Conservation (phyloP, 441 rosid species). For the Biscutella auriculata region DNA sequence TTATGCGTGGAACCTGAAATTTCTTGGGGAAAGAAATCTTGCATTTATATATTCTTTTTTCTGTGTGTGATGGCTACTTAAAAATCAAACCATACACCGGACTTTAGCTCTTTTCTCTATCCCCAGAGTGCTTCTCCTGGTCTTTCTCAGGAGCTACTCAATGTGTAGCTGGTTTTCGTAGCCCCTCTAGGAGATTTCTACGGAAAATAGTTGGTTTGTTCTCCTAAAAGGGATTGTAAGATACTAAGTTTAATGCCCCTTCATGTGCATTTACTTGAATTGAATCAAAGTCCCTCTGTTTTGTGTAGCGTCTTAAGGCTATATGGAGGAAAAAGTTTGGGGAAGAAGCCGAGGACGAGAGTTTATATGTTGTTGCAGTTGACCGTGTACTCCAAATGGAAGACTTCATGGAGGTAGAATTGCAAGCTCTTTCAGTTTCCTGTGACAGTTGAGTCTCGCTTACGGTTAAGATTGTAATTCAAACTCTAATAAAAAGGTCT, state of each 20-base stretch:
- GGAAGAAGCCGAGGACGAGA: slow-evolving; percentile 45
- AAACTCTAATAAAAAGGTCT: background rate
- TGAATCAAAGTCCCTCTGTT: slow-evolving; percentile 1
- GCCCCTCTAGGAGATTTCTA: background rate
- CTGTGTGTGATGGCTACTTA: too few relatives aligned
- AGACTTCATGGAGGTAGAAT: slow-evolving; percentile 72
- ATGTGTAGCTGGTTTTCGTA: background rate
- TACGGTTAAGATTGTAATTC: slow-evolving; percentile 1
- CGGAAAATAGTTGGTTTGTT: background rate
- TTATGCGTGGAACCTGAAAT: background rate
- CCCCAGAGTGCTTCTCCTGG: background rate
- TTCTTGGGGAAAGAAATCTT: too few relatives aligned
- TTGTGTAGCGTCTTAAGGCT: slow-evolving; percentile 44
- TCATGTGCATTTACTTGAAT: background rate
- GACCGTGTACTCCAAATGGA: slow-evolving; percentile 75
- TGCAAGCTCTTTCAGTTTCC: background rate
- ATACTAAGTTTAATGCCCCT: background rate
- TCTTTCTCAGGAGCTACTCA: background rate
- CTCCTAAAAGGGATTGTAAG: background rate
- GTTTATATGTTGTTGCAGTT: slow-evolving; percentile 42
- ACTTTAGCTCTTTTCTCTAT: background rate
- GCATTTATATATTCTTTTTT: too few relatives aligned
- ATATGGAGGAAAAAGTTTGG: slow-evolving; percentile 69
- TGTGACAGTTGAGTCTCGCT: background rate
- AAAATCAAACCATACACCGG: background rate